Conservation (phyloP, 2,329 filamentous ascomycete genomes). For the Septoria linicola region DNA sequence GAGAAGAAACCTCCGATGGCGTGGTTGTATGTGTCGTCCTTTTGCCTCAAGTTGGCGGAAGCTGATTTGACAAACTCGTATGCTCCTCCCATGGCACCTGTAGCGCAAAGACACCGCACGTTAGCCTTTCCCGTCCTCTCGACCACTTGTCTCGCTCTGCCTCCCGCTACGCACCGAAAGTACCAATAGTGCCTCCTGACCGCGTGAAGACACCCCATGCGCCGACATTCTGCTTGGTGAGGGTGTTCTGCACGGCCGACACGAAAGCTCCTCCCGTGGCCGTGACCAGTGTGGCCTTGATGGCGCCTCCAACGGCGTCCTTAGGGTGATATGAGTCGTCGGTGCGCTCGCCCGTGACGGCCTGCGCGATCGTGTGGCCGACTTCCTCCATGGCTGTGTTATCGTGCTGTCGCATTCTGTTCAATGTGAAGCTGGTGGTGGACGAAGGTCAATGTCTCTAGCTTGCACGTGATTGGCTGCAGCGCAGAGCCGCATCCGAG, state of each 20-base stretch:
- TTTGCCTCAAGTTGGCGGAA: conserved; percentile 79
- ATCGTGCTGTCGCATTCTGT: background rate
- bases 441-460: background rate
- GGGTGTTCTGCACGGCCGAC: conserved; percentile 81
- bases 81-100: conserved; percentile 70
- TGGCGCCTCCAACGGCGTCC: conserved; percentile 69
- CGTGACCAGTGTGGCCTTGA: conserved; percentile 64
- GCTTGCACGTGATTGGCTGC: no score
- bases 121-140: background rate
- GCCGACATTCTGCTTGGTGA: conserved; percentile 78
- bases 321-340: conserved; percentile 61
- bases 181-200: conserved; percentile 70
- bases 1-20: conserved; percentile 73
- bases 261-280: conserved; percentile 68
- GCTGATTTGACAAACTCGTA: conserved; percentile 77
- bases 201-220: conserved; percentile 76
- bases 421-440: no score
- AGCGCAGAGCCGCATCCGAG: no score
- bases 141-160: background rate
- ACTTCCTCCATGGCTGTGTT: conserved; percentile 47
- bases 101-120: conserved; percentile 12
- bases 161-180: conserved; percentile 54
- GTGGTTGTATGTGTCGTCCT: conserved; percentile 75
- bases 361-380: conserved; percentile 35
- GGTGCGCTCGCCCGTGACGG: conserved; percentile 41